These are phyloP conservation scores for Nakazawaea molendinolei DNA, from an alignment of 805 yeast species.

Conservation along the genomic window DNA sequence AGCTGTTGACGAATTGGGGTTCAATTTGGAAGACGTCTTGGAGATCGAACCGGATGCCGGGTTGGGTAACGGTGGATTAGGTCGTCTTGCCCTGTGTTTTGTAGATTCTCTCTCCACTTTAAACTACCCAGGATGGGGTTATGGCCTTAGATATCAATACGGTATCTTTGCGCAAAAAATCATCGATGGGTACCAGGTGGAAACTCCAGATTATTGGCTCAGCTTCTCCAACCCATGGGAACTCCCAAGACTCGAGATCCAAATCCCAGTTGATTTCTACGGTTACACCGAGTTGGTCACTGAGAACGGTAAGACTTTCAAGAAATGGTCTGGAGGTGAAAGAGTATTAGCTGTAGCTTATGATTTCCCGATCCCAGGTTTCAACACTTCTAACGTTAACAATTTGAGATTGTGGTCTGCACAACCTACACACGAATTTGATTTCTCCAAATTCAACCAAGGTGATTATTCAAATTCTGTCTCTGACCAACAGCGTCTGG, in stretches of 20 bases:
- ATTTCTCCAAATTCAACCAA: conserved; percentile 81
- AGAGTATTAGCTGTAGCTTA: conserved; percentile 84
- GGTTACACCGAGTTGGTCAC: conserved; percentile 63
- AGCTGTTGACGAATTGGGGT: conserved; percentile 70
- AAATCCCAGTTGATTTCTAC: conserved; percentile 84
- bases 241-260: conserved; percentile 78
- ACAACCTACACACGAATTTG: conserved; percentile 85
- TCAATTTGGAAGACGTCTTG: conserved; percentile 78
- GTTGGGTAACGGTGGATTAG: conserved; percentile 91
- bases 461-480: conserved; percentile 90
- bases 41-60: conserved; percentile 92
- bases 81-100: conserved; percentile 91
- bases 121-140: conserved; percentile 94
- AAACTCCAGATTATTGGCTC: conserved; percentile 92
- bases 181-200: conserved; percentile 89
- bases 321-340: conserved; percentile 84
- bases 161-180: conserved; percentile 90
- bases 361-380: conserved; percentile 93
- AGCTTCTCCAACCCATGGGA: conserved; percentile 92
- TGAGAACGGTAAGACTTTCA: conserved; percentile 51
- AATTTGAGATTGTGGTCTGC: conserved; percentile 89
- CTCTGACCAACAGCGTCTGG: conserved; percentile 79
- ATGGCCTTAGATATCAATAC: conserved; percentile 87
- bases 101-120: conserved; percentile 83
- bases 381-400: conserved; percentile 73